A percentile compares a stretch with the other conserved stretches of the same genome.
Conservation (phyloP, 163 green algal genomes). For the Scenedesmus sp. region DNA sequence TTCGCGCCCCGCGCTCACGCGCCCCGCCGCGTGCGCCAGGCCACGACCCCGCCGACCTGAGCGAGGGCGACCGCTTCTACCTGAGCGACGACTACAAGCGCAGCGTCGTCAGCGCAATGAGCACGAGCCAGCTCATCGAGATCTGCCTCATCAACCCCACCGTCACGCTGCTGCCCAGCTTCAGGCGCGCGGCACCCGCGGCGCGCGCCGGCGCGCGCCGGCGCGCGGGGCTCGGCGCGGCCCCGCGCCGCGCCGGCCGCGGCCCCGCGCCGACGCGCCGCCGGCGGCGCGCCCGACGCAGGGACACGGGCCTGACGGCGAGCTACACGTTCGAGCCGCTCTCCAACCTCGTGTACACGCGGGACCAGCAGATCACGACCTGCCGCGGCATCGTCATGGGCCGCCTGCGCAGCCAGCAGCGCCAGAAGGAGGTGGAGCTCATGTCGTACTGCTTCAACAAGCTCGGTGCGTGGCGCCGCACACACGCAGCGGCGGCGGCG, state of each 20-base stretch:
- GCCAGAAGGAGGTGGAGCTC: constrained; percentile 88
- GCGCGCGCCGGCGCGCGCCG: too few relatives aligned
- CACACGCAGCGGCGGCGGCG: too few relatives aligned
- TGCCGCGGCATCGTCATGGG: constrained; percentile 91
- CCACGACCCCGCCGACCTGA: constrained; percentile 52
- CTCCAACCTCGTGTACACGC: constrained; percentile 95
- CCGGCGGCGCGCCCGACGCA: not conserved
- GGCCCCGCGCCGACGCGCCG: too few relatives aligned
- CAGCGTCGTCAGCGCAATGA: constrained; percentile 84
- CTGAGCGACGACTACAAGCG: constrained; percentile 90
- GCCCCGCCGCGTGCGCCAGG: not conserved
- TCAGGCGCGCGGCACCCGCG: constrained; percentile 39
- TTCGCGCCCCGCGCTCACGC: not conserved
- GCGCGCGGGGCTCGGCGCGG: too few relatives aligned
- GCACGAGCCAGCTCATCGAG: constrained; percentile 83
- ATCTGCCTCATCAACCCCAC: constrained; percentile 93
- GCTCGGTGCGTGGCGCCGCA: constrained; percentile 66
- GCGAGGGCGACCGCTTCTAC: constrained; percentile 72
- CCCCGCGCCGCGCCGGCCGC: too few relatives aligned
- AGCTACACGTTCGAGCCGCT: constrained; percentile 91
- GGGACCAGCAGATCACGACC: constrained; percentile 91
- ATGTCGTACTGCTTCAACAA: constrained; percentile 94
- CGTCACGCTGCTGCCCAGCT: constrained; percentile 79
- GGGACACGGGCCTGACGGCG: constrained; percentile 90
- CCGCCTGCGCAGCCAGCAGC: constrained; percentile 81